Evolutionary conservation across 2,329 filamentous ascomycete genomes (phyloP).

Genomic region (Nigrospora osmanthi): DNA sequence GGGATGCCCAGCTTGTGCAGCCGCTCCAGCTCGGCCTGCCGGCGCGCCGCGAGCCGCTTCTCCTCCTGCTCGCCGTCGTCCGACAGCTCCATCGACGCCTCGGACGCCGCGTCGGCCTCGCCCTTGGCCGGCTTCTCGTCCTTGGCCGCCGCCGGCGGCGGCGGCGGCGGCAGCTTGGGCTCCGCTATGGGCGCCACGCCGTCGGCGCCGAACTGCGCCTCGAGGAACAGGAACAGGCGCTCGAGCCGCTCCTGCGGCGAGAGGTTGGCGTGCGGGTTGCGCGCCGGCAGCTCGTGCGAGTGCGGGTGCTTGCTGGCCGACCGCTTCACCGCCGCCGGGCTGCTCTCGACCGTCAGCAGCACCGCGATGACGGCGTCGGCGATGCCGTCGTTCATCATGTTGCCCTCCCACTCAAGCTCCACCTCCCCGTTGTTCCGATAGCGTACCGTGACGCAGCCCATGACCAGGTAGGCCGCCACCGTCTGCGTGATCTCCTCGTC

Average conservation of each 20-base stretch:
- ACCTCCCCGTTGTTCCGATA: constrained; percentile 72
- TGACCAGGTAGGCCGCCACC: constrained; percentile 59
- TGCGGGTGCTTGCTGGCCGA: constrained; percentile 54
- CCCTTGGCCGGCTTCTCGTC: constrained; percentile 23
- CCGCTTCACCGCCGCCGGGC: constrained; percentile 85
- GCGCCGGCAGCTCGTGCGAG: constrained; percentile 38
- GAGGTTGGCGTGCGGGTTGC: constrained; percentile 68
- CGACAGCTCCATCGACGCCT: constrained; percentile 26
- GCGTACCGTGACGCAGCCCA: constrained; percentile 84
- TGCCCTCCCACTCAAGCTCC: constrained; percentile 94
- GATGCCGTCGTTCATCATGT: constrained; percentile 94
- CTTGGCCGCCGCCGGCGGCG: constrained; percentile 32
- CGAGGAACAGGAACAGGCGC: constrained; percentile 89
- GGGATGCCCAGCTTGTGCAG: constrained; percentile 81
- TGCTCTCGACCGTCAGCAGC: constrained; percentile 85
- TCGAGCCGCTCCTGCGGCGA: constrained; percentile 70
- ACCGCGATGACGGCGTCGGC: constrained; percentile 96
- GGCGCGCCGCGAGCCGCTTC: constrained; percentile 42
- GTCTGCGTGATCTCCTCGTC: constrained; percentile 56
- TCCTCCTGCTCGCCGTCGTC: constrained; percentile 31
- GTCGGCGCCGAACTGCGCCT: constrained; percentile 87
- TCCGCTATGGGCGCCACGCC: constrained; percentile 69
- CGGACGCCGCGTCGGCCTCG: constrained; percentile 23
- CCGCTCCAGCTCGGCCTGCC: constrained; percentile 63
- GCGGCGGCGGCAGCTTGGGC: constrained; percentile 46